Base-by-base conservation (phyloP, 768 basidiomycete species). In the Trichaptum fuscoviolaceum region DNA sequence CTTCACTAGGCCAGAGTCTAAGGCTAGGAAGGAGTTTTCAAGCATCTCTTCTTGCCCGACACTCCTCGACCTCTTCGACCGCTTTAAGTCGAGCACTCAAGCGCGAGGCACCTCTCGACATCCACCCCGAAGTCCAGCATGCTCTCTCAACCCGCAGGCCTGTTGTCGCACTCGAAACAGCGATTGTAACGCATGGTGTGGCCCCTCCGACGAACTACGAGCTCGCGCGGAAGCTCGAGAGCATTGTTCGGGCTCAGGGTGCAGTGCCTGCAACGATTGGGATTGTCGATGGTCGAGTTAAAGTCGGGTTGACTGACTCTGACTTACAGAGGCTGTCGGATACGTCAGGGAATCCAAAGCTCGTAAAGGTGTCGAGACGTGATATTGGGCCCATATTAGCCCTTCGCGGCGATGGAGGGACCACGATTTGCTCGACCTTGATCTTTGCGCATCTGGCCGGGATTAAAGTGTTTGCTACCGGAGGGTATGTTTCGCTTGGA, bases 241-340 rank as follows among this genome's bases (percentile, higher is more conserved):
- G 72, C 7, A 88, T 91, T 62, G 88, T 96, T 34, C 83, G 94
- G 67, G 82, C 83, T 1, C 85, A 85, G 35, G 90, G 91, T 3
- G 86, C 89, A n/a, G 79, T 90, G 25, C 97, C 97, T 7, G 96
- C 96, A 0, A 98, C 95, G 0, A 91, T 99, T 68, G 95, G 89
- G 17, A 75, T 99, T 59, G 79, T 99, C 30, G 81, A 80, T 20
- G 96, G 96, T 12, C 85, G 89, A 23, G 83, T 97, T 72, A 94
- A 95, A 77, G 87, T 99, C 68, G 97, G 97, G 3, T 76, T 99
- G 63, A 77, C 85, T 35, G 73, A 80, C 6, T 63, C 76, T 3
- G 86, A 98, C 71, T 78, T 98, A 20, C 86, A 87, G 69, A 78
- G 84, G 62, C 79, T 98, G 61, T 89, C 92, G 1, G 84, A 85